Conservation (phyloP, 2,329 filamentous ascomycete species). For the Talaromyces verruculosus region DNA sequence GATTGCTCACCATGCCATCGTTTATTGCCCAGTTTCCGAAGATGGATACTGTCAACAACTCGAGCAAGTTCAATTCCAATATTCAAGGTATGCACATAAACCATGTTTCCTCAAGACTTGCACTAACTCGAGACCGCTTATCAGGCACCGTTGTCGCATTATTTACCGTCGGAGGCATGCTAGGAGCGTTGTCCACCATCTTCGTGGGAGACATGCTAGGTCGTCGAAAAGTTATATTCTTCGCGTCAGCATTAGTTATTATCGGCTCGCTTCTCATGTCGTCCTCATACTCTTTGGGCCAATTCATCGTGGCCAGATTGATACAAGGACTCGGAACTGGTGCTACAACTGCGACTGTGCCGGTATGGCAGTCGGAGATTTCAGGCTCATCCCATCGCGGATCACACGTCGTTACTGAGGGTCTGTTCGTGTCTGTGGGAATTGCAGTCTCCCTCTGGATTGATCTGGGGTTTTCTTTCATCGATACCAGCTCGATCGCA, state of each 20-base stretch:
- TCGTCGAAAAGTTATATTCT: constrained; percentile 45
- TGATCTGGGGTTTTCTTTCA: constrained; percentile 47
- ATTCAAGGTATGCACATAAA: constrained; percentile 37
- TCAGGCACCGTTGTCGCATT: constrained; percentile 43
- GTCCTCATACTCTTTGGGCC: constrained; percentile 44
- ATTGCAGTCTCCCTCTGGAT: constrained; percentile 52
- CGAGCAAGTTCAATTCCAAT: constrained; percentile 46
- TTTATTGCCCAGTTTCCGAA: constrained; percentile 56
- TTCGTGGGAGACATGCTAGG: constrained; percentile 49
- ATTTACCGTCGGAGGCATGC: constrained; percentile 49
- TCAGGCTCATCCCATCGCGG: constrained; percentile 48
- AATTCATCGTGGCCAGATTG: constrained; percentile 49
- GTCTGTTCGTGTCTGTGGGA: constrained; percentile 49
- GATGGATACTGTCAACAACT: constrained; percentile 50
- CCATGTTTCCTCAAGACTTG: background rate
- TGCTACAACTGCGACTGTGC: constrained; percentile 48
- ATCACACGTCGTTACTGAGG: constrained; percentile 52
- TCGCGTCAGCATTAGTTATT: constrained; percentile 40
- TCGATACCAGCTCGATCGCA: constrained; percentile 39
- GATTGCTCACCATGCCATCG: constrained; percentile 61
- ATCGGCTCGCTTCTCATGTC: constrained; percentile 49
- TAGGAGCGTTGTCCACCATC: constrained; percentile 48
- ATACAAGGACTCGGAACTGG: constrained; percentile 47
- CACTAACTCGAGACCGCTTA: background rate
- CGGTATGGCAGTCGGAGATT: constrained; percentile 47